A percentile compares a stretch with the other conserved stretches of the same genome.
phyloP scores from a whole-genome alignment of 2,329 filamentous ascomycete genomes.

The Colletotrichum lini region DNA sequence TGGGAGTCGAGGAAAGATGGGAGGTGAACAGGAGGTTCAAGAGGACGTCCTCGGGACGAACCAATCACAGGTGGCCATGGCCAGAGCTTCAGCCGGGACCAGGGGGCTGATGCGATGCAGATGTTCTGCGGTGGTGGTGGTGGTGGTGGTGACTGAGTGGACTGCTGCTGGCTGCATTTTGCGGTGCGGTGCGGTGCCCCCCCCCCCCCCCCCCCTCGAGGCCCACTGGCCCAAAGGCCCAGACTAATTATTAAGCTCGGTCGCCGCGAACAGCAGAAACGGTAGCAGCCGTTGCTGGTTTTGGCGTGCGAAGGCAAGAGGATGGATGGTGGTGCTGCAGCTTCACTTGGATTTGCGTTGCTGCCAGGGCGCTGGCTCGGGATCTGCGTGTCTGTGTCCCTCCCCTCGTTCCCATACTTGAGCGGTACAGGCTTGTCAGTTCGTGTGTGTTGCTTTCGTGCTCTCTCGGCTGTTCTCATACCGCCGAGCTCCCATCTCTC shows the following conservation, averaged over 20 bases:
- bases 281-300: slow-evolving; percentile 15
- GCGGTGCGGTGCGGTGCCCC: slow-evolving; percentile 33
- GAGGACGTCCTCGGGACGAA: slow-evolving; percentile 35
- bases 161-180: slow-evolving; percentile 21
- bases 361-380: slow-evolving; percentile 18
- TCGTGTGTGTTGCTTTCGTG: slow-evolving; percentile 3
- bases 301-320: neutral
- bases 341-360: neutral
- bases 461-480: slow-evolving; percentile 32
- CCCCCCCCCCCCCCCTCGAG: neutral
- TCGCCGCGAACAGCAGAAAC: slow-evolving; percentile 17
- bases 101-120: slow-evolving; percentile 43
- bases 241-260: slow-evolving; percentile 27
- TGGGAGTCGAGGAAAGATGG: slow-evolving; percentile 37
- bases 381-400: slow-evolving; percentile 37
- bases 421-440: slow-evolving; percentile 1
- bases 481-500: slow-evolving; percentile 16
- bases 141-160: neutral
- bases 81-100: slow-evolving; percentile 42
- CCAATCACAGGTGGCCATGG: slow-evolving; percentile 39
- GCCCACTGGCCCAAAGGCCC: neutral
- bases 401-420: neutral
- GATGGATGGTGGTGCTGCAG: slow-evolving; percentile 7
- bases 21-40: slow-evolving; percentile 43
- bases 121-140: slow-evolving; percentile 18